phyloP scores from a whole-genome alignment of 306 rosid species.

The Senna tora region DNA sequence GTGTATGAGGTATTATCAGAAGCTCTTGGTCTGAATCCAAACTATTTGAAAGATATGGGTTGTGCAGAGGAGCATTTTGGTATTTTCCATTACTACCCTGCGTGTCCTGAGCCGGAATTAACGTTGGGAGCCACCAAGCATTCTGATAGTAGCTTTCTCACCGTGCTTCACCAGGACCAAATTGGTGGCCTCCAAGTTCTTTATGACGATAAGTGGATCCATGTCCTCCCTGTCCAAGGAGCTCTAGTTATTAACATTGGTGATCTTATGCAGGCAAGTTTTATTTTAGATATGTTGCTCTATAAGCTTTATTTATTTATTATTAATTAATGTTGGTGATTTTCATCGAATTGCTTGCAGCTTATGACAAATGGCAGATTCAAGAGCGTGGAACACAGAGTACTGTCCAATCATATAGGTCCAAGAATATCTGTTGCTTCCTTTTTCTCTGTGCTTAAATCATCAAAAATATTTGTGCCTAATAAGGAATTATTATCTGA shows the following conservation, averaged over 20 bases:
- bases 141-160: conserved; percentile 39
- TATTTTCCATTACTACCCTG: conserved; percentile 41
- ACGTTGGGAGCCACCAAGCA: conserved; percentile 38
- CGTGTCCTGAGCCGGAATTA: conserved; percentile 45
- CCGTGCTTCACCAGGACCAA: conserved; percentile 46
- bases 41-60: conserved; percentile 33
- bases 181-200: conserved; percentile 45
- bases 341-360: no score
- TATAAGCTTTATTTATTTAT: no score
- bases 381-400: conserved; percentile 44
- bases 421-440: conserved; percentile 48
- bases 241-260: conserved; percentile 43
- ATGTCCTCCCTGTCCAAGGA: conserved; percentile 35
- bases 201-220: conserved; percentile 32
- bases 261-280: conserved; percentile 45
- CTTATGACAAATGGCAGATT: conserved; percentile 44
- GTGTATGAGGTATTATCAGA: conserved; percentile 39
- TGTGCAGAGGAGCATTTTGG: conserved; percentile 29
- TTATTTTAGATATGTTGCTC: no score
- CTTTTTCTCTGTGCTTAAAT: conserved; percentile 21
- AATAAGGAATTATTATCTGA: conserved; percentile 59
- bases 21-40: conserved; percentile 41
- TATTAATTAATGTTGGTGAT: no score
- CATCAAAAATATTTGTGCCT: conserved; percentile 43
- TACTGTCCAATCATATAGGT: conserved; percentile 34